Conservation (phyloP, 2,329 filamentous ascomycete genomes). For the Trichoderma guizhouense region DNA sequence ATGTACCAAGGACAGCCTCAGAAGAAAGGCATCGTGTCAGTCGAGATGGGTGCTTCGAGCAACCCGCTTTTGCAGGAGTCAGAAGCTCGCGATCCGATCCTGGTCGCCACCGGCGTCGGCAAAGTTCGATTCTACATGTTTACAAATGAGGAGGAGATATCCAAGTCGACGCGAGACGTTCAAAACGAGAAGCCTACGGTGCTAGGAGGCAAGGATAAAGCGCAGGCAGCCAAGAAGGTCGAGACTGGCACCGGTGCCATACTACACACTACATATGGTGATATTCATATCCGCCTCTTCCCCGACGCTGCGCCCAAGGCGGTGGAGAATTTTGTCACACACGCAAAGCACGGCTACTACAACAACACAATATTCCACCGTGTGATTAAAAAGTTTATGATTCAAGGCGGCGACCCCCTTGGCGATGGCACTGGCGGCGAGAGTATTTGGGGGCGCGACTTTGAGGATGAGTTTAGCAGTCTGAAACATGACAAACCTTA, state of each 20-base stretch:
- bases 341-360: constrained; percentile 87
- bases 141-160: constrained; percentile 81
- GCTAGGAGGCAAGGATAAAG: constrained; percentile 53
- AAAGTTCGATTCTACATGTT: constrained; percentile 98
- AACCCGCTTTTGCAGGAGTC: constrained; percentile 93
- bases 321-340: constrained; percentile 96
- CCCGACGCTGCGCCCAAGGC: constrained; percentile 89
- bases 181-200: constrained; percentile 89
- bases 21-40: constrained; percentile 87
- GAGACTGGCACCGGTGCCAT: constrained; percentile 77
- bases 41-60: constrained; percentile 93
- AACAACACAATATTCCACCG: constrained; percentile 97
- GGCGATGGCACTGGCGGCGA: constrained; percentile 86
- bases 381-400: constrained; percentile 98
- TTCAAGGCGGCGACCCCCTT: constrained; percentile 91
- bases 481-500: constrained; percentile 94
- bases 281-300: constrained; percentile 90
- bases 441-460: constrained; percentile 91
- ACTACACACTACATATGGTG: constrained; percentile 88
- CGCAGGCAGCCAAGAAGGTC: constrained; percentile 51
- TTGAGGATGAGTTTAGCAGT: constrained; percentile 89
- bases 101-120: constrained; percentile 77
- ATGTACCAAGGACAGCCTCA: constrained; percentile 94
- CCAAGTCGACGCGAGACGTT: constrained; percentile 81
- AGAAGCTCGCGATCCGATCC: constrained; percentile 83